Evolutionary conservation across 2,329 filamentous ascomycete genomes (phyloP).

Genomic region (Calonectria naviculata): DNA sequence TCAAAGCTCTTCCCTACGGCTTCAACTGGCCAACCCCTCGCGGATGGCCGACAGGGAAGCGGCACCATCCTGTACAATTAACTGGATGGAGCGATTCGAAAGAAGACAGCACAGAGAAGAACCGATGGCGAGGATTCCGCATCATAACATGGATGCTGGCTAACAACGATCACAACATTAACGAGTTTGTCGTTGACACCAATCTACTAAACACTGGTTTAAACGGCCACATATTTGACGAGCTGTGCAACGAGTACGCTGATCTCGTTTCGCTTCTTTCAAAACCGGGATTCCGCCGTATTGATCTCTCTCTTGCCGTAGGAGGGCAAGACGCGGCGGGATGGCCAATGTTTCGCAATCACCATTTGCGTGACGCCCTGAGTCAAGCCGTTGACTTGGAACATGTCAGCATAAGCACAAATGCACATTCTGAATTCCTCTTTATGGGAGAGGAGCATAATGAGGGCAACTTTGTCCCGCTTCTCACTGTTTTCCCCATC

Average conservation of each 20-base stretch:
- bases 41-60: background rate
- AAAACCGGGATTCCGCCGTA: background rate
- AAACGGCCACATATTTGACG: slow-evolving; percentile 22
- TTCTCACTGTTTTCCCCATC: background rate
- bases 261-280: background rate
- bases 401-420: background rate
- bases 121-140: background rate
- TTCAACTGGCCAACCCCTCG: background rate
- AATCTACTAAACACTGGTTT: background rate
- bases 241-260: background rate
- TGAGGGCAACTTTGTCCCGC: background rate
- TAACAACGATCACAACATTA: background rate
- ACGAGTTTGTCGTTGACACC: slow-evolving; percentile 5
- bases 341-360: background rate
- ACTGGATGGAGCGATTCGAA: background rate
- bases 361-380: background rate
- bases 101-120: background rate
- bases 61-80: background rate
- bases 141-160: background rate
- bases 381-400: background rate
- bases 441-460: background rate
- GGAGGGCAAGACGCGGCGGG: background rate
- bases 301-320: slow-evolving; percentile 11
- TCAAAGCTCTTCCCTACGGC: background rate
- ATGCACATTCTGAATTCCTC: background rate